A percentile compares a stretch with the other conserved stretches of the same genome.
Evolutionary conservation across 2,329 filamentous ascomycete species (phyloP).

Genomic region (Diplodia sapinea): DNA sequence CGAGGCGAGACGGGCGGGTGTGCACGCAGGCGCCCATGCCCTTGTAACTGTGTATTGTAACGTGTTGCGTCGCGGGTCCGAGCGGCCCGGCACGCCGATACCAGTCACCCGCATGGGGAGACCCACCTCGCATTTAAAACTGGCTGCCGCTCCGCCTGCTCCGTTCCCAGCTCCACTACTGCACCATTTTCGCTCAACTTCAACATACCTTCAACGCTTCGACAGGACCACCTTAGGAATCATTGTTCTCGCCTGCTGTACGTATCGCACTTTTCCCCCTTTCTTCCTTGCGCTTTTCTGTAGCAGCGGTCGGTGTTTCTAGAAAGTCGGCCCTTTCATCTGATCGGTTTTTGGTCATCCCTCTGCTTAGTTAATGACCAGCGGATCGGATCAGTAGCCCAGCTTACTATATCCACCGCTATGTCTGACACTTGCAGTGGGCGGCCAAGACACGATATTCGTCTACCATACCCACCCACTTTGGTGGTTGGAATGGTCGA

Average conservation of each 20-base stretch:
- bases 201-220: background rate
- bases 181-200: background rate
- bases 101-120: no score
- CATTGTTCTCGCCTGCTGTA: background rate
- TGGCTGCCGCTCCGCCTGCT: no score
- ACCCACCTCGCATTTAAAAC: no score
- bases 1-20: no score
- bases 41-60: no score
- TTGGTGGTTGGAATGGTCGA: slow-evolving; percentile 5
- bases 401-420: background rate
- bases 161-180: no score
- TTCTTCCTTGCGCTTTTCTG: background rate
- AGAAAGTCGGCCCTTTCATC: slow-evolving; percentile 3
- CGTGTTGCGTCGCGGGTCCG: no score
- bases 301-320: no score
- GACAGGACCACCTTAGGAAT: slow-evolving; percentile 1
- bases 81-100: no score
- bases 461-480: slow-evolving; percentile 2
- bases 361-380: background rate
- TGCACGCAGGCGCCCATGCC: no score
- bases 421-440: slow-evolving; percentile 4
- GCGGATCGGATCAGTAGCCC: background rate
- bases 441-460: background rate
- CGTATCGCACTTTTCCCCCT: background rate
- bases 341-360: background rate